These are phyloP conservation scores for Chlorella sp. DNA, from an alignment of 139 green algal species.

Conservation along the genomic window DNA sequence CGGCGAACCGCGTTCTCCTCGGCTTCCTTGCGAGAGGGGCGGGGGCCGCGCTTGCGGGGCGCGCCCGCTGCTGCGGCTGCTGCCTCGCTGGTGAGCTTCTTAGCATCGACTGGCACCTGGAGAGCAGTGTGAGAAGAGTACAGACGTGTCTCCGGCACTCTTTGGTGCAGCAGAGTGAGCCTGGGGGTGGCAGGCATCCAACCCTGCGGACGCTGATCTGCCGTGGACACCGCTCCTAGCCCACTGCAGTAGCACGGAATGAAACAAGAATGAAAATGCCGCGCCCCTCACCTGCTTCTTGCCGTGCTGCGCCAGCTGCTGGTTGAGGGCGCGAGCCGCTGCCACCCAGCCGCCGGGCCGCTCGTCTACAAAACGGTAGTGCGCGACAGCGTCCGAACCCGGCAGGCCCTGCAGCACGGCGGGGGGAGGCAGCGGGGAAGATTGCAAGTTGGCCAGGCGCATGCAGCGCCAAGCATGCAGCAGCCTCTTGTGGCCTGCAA, in stretches of 20 bases:
- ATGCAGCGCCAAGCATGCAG: too few species aligned
- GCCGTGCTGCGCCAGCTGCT: slow-evolving; percentile 19
- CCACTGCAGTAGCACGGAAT: too few species aligned
- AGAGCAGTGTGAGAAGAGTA: too few species aligned
- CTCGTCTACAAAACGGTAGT: slow-evolving; percentile 62
- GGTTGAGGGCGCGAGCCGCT: slow-evolving; percentile 42
- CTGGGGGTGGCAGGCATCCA: too few species aligned
- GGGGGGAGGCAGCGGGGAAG: background rate
- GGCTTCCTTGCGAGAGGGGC: slow-evolving; percentile 20
- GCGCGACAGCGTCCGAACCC: slow-evolving; percentile 36
- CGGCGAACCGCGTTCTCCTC: slow-evolving; percentile 23
- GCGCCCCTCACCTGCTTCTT: slow-evolving; percentile 11
- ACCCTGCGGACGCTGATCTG: too few species aligned
- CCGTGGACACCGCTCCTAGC: too few species aligned
- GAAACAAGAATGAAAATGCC: too few species aligned
- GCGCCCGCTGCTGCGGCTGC: background rate
- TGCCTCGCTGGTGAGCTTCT: too few species aligned
- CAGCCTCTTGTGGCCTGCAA: too few species aligned
- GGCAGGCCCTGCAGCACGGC: slow-evolving; percentile 44
- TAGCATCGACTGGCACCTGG: background rate
- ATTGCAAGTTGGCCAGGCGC: too few species aligned
- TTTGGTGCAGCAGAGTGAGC: too few species aligned
- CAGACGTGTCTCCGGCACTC: too few species aligned
- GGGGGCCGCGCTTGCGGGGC: slow-evolving; percentile 13
- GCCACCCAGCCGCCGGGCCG: slow-evolving; percentile 49